Base-by-base conservation (phyloP, 2,329 filamentous ascomycete genomes). In the Stachybotrys chartarum region DNA sequence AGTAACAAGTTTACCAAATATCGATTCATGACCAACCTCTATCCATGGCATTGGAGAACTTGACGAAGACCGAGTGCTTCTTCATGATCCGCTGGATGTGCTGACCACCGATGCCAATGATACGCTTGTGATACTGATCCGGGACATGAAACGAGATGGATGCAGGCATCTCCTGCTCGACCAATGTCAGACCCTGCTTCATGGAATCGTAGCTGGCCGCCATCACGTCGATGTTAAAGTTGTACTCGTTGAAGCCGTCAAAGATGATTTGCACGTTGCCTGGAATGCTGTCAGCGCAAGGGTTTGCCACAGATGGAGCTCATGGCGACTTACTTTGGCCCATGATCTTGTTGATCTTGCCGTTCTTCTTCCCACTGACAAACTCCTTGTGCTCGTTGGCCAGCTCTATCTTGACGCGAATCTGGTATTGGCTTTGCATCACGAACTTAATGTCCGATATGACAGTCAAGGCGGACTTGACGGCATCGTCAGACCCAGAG, bases 301-400 rank as follows among this genome's bases (percentile, higher is more conserved):
- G 35, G 8, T 42, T 42, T 42, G 35, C 14, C 10, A 5, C n/a
- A 3, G 10, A 42, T 42, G 35, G 8, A 10, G 16, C 3, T 46
- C 7, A 10, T 17, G 51, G 32, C 6, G n/a, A 58, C 64, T 46
- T 60, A 64, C 92, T 97, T 73, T 97, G 93, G 30, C 93, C 94
- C 94, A 99, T 99, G 67, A 99, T 99, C 80, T 99, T 99, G 80
- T 99, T 99, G 74, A 99, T 99, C 77, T 99, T 99, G 73, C 94
- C 94, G 66, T 99, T 99, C 79, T 99, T 99, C 80, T 99, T 99
- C 63, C 94, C 94, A 64, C 92, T 97, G 56, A 99, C 94, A 69
- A 99, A 99, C 68, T 99, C 94, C 73, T 99, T 99, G 78, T 99
- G 94, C 75, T 99, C 94, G 68, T 97, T 97, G 66, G 94, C 94